Conservation (phyloP, 768 basidiomycete genomes). For the Lactifluus hygrophoroides region DNA sequence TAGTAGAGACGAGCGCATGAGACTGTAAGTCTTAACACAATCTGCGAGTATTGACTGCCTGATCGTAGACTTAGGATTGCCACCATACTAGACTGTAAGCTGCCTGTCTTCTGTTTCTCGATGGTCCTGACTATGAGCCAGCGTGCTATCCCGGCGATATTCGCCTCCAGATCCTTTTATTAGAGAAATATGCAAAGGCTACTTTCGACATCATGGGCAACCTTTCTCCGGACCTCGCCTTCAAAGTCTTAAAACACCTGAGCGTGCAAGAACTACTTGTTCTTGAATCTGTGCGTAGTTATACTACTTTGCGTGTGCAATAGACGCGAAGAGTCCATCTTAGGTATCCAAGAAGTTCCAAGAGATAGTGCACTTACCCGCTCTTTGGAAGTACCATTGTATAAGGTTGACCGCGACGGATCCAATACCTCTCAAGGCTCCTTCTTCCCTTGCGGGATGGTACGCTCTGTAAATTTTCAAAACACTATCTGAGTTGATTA, state of each 20-base stretch:
- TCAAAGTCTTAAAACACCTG: conserved; percentile 52
- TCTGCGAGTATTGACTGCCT: conserved; percentile 14
- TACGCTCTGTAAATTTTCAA: conserved; percentile 29
- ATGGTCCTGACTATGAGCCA: conserved; percentile 24
- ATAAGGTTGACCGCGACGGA: conserved; percentile 64
- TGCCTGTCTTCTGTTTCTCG: conserved; percentile 4
- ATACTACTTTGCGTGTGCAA: background rate
- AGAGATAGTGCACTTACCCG: conserved; percentile 48
- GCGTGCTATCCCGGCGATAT: conserved; percentile 82
- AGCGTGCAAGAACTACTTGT: conserved; percentile 54
- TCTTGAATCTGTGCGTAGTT: conserved; percentile 41
- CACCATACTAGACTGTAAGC: conserved; percentile 53
- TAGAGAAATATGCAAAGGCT: conserved; percentile 76
- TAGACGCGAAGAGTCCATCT: background rate
- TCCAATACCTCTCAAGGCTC: conserved; percentile 55
- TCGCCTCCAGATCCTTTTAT: conserved; percentile 68
- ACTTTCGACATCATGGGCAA: conserved; percentile 77
- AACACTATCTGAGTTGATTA: background rate
- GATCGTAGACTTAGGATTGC: conserved; percentile 35
- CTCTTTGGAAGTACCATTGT: conserved; percentile 72
- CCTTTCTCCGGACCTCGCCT: conserved; percentile 55
- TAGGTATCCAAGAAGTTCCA: conserved; percentile 40
- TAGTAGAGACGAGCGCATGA: conserved; percentile 60
- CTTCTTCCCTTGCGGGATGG: conserved; percentile 65
- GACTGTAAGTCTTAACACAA: conserved; percentile 45